Evolutionary conservation across 495 filamentous ascomycete species (phyloP).

Genomic region (Xylaria longipes): DNA sequence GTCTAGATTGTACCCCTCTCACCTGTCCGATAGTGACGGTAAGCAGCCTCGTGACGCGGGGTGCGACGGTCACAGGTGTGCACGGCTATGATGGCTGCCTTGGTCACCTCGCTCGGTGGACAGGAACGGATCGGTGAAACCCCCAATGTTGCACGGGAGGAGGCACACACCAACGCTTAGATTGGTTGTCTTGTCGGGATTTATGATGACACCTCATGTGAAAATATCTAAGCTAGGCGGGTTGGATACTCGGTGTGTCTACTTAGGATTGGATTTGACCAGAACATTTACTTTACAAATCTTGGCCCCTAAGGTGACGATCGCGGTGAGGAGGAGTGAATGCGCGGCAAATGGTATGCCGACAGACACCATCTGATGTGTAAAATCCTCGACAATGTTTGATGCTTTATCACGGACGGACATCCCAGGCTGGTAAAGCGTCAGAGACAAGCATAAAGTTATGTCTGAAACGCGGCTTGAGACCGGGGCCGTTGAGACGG

Average conservation of each 20-base stretch:
- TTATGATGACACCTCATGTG: not conserved
- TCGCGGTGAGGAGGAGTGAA: not conserved
- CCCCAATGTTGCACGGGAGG: not conserved
- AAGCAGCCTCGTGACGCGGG: constrained; percentile 7
- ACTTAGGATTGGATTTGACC: not conserved
- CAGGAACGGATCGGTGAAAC: not conserved
- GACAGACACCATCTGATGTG: not conserved
- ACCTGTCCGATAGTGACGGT: not conserved
- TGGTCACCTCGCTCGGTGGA: not conserved
- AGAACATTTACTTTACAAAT: not conserved
- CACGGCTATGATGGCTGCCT: not conserved
- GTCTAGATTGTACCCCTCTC: not conserved
- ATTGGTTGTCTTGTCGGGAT: not conserved
- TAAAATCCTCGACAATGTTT: not conserved
- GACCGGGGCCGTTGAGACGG: constrained; percentile 7
- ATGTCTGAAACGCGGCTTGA: constrained; percentile 23
- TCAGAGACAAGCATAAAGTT: constrained; percentile 8
- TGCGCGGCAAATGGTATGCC: not conserved
- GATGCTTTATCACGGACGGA: not conserved
- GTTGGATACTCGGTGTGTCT: not conserved
- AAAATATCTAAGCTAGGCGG: not conserved
- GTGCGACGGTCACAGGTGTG: constrained; percentile 7
- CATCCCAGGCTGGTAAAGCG: not conserved
- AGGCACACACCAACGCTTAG: not conserved
- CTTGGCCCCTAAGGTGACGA: not conserved